A percentile compares a stretch with the other conserved stretches of the same genome.
phyloP scores from a whole-genome alignment of 73 alveolate genomes.

The Symbiodinium pilosum region DNA sequence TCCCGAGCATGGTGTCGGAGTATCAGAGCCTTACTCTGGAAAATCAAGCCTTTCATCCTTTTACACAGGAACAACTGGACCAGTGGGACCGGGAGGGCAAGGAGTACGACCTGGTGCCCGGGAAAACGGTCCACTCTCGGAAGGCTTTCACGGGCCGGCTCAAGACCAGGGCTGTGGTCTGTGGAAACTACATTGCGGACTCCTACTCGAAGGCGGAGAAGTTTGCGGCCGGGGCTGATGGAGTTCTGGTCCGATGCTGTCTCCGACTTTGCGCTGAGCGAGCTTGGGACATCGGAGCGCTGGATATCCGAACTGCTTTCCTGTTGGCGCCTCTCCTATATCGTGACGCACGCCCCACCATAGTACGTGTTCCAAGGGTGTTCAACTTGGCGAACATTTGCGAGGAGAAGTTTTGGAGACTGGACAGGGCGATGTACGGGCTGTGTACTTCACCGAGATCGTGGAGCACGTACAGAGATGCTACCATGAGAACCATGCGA shows the following conservation, averaged over 20 bases:
- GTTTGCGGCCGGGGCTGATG: background rate
- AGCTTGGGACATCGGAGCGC: background rate
- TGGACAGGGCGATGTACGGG: background rate
- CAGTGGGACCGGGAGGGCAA: background rate
- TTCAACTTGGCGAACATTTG: no score
- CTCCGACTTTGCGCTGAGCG: background rate
- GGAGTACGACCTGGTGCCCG: background rate
- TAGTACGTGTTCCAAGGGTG: background rate
- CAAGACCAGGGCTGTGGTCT: background rate
- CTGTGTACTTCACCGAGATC: background rate
- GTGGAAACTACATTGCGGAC: background rate
- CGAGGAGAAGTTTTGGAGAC: background rate
- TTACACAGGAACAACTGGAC: background rate
- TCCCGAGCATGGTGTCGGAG: background rate
- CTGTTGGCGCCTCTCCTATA: background rate
- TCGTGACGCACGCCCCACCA: no score
- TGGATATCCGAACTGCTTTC: background rate
- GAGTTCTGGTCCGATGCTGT: no score
- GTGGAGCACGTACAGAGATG: background rate
- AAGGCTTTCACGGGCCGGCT: background rate
- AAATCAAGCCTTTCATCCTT: background rate
- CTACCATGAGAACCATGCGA: background rate
- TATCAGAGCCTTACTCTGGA: background rate
- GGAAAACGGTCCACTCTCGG: background rate
- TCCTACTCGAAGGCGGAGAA: background rate